Evolutionary conservation across 202 grass and related monocot genomes (phyloP), one percentile per base, ranked within the genome.

Genomic region (Alloteropsis angusta): DNA sequence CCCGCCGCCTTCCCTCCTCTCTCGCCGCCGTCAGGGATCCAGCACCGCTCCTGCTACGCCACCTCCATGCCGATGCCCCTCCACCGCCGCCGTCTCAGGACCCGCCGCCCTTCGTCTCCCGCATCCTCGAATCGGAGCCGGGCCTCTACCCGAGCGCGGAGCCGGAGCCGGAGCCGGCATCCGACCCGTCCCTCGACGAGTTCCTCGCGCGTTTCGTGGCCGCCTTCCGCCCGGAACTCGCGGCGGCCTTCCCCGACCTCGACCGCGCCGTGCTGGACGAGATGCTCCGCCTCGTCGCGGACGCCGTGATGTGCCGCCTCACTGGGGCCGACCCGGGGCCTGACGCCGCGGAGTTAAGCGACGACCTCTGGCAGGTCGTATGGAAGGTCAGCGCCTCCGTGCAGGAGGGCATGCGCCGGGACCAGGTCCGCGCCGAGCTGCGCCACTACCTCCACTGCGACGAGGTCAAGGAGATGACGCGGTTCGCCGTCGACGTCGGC

Each of bases 381-480:
- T 88, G 87, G 91, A 87, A 98, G 61, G 79, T 94, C 19, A 90
- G 95, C 86, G 83, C 79, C 68, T 87, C 91, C 38, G 95, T 98
- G 63, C 85, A 84, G 38, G 83, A 88, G 15, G 85, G 83, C n/a
- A 98, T 98, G 87, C 89, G 10, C 36, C 86, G 89, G 48, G 95
- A 98, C 74, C 83, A 83, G 60, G 85, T 98, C 73, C 87, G 95
- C 52, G 83, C 87, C 5, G 87, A 94, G 61, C 86, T 98, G 30
- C 93, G 87, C 41, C 70, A 94, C 43, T 94, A 94, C 81, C 70
- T 98, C 17, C 95, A 98, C 61, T 94, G 77, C 82, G 91, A 98
- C 54, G 91, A 92, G 68, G 95, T 98, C 54, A 98, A 98, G 86
- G 85, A 92, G 82, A 98, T 94, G 95, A 90, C 89, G 78, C 87